Percentiles rank a stretch among this genome's conserved stretches.
phyloP scores from a whole-genome alignment of 2,329 filamentous ascomycete species.

The Pseudocercospora cruenta region DNA sequence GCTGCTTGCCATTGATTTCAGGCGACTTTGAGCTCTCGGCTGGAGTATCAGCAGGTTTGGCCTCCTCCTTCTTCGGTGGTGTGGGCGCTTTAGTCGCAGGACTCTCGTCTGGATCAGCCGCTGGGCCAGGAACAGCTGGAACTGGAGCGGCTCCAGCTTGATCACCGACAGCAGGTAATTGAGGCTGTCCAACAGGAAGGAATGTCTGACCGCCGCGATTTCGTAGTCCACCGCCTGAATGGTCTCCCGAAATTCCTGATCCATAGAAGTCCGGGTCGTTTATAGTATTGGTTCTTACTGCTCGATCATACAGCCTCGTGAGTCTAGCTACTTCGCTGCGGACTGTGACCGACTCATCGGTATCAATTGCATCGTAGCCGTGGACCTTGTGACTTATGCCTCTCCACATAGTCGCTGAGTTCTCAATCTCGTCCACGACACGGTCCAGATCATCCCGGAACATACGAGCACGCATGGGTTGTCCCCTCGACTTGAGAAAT shows the following conservation, averaged over 20 bases:
- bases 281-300: constrained; percentile 43
- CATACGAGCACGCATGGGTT: constrained; percentile 47
- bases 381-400: constrained; percentile 48
- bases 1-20: constrained; percentile 6
- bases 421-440: constrained; percentile 48
- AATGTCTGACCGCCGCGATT: constrained; percentile 24
- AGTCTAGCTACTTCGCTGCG: constrained; percentile 41
- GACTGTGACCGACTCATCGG: constrained; percentile 48
- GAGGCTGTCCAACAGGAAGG: constrained; percentile 12
- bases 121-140: constrained; percentile 4
- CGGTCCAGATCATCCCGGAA: constrained; percentile 47
- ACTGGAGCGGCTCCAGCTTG: constrained; percentile 16
- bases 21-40: constrained; percentile 1
- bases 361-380: constrained; percentile 52
- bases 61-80: constrained; percentile 17
- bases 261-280: constrained; percentile 48
- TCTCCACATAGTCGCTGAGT: constrained; percentile 48
- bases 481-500: constrained; percentile 46
- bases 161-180: constrained; percentile 11
- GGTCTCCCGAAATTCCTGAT: constrained; percentile 31
- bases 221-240: constrained; percentile 30
- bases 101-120: constrained; percentile 35
- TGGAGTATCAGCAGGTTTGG: constrained; percentile 3
- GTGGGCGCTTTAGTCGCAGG: constrained; percentile 30
- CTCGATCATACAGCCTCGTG: constrained; percentile 45